Percentiles rank a stretch among this genome's conserved stretches.
These are phyloP conservation scores for Lachnellula hyalina DNA, from an alignment of 2,329 filamentous ascomycete species.

Conservation along the genomic window DNA sequence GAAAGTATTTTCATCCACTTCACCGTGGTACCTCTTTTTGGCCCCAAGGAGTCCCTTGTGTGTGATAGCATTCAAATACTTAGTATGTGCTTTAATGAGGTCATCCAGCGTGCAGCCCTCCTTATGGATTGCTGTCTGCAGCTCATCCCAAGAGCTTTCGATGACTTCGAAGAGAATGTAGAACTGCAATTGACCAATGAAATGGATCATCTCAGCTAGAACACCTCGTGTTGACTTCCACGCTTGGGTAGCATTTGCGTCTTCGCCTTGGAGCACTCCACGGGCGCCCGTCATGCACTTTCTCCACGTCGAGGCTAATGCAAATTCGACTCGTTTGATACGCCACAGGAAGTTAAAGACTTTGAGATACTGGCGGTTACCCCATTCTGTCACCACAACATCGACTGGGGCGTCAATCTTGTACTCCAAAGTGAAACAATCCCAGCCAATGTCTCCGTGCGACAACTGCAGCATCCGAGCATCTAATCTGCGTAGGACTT, in stretches of 20 bases:
- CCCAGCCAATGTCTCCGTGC: slow-evolving; percentile 97
- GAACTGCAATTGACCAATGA: slow-evolving; percentile 94
- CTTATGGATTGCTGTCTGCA: slow-evolving; percentile 76
- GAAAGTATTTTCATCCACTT: slow-evolving; percentile 64
- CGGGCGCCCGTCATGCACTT: slow-evolving; percentile 92
- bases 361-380: slow-evolving; percentile 92
- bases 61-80: slow-evolving; percentile 89
- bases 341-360: slow-evolving; percentile 99
- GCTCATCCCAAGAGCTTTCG: slow-evolving; percentile 87
- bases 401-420: slow-evolving; percentile 96
- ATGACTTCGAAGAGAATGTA: slow-evolving; percentile 99
- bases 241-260: slow-evolving; percentile 62
- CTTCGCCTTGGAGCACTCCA: slow-evolving; percentile 78
- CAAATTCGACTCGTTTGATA: slow-evolving; percentile 96
- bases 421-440: slow-evolving; percentile 98
- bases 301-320: slow-evolving; percentile 83
- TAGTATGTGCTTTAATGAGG: slow-evolving; percentile 83
- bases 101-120: slow-evolving; percentile 92
- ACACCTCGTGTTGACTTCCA: slow-evolving; percentile 89
- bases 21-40: slow-evolving; percentile 41
- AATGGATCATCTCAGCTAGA: slow-evolving; percentile 97
- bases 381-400: slow-evolving; percentile 94
- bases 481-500: slow-evolving; percentile 86
- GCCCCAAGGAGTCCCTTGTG: slow-evolving; percentile 91
- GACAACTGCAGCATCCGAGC: slow-evolving; percentile 97